phyloP scores from a whole-genome alignment of 169 alveolate species.

The Plasmodium malariae region DNA sequence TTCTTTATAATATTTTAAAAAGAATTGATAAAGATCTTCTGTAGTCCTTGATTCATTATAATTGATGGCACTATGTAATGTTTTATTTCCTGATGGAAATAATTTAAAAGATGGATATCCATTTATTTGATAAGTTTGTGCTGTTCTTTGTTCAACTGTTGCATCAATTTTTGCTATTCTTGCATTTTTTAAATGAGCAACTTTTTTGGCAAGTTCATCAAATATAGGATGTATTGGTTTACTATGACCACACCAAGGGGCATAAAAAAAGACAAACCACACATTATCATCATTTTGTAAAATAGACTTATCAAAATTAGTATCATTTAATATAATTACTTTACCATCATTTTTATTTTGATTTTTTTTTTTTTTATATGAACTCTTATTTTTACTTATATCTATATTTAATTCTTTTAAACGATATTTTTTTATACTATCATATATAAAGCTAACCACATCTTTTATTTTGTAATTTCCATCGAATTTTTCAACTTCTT shows the following conservation, averaged over 20 bases:
- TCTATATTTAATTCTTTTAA: constrained; percentile 66
- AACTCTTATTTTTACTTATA: constrained; percentile 25
- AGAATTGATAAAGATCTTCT: constrained; percentile 87
- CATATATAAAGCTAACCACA: constrained; percentile 82
- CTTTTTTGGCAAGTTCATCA: constrained; percentile 89
- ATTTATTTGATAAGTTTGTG: constrained; percentile 65
- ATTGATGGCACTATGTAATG: constrained; percentile 84
- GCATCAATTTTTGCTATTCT: constrained; percentile 88
- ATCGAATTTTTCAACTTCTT: constrained; percentile 76
- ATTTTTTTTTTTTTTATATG: constrained; percentile 76
- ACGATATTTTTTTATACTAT: constrained; percentile 80
- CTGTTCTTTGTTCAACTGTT: constrained; percentile 81
- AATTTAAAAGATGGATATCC: constrained; percentile 92
- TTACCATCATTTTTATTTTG: constrained; percentile 74
- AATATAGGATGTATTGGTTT: constrained; percentile 96
- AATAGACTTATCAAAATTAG: constrained; percentile 82
- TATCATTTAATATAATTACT: constrained; percentile 82
- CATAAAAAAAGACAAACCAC: constrained; percentile 92
- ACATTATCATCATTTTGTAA: constrained; percentile 84
- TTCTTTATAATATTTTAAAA: constrained; percentile 80
- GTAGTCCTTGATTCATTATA: constrained; percentile 91
- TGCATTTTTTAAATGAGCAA: constrained; percentile 88
- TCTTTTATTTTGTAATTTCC: constrained; percentile 78
- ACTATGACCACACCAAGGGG: constrained; percentile 99
- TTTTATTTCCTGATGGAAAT: constrained; percentile 89